Evolutionary conservation across 2,329 filamentous ascomycete species (phyloP).

Genomic region (Cytospora paraplurivora): DNA sequence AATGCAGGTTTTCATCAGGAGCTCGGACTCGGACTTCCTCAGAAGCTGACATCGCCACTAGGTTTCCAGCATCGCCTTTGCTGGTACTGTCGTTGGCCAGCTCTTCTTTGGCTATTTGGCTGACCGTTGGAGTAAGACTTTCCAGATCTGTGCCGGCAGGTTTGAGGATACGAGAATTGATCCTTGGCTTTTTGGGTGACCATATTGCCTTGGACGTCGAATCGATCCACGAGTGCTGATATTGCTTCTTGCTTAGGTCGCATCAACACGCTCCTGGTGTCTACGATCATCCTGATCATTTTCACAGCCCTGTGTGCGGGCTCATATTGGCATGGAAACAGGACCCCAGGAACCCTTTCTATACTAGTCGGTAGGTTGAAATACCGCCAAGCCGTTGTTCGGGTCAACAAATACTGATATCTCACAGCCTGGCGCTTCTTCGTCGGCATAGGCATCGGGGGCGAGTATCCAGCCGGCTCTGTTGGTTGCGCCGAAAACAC

Average conservation of each 20-base stretch:
- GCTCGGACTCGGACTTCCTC: background rate
- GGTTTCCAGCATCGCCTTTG: slow-evolving; percentile 79
- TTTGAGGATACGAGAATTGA: too few relatives aligned
- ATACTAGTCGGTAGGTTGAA: slow-evolving; percentile 19
- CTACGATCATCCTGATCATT: slow-evolving; percentile 80
- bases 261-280: slow-evolving; percentile 77
- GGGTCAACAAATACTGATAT: background rate
- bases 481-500: slow-evolving; percentile 84
- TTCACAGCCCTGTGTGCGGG: slow-evolving; percentile 81
- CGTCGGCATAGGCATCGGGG: slow-evolving; percentile 75
- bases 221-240: background rate
- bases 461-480: slow-evolving; percentile 77
- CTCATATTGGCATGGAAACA: slow-evolving; percentile 71
- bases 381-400: background rate
- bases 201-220: too few relatives aligned
- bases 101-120: slow-evolving; percentile 78
- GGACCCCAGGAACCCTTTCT: slow-evolving; percentile 49
- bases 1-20: slow-evolving; percentile 50
- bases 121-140: slow-evolving; percentile 69
- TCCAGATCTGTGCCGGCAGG: background rate
- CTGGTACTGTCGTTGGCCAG: slow-evolving; percentile 81
- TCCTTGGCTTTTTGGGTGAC: too few relatives aligned
- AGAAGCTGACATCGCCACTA: background rate
- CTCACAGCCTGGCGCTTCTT: slow-evolving; percentile 86
- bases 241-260: slow-evolving; percentile 43